phyloP scores from a whole-genome alignment of 2,329 filamentous ascomycete species.

The Pseudogymnoascus sp. region DNA sequence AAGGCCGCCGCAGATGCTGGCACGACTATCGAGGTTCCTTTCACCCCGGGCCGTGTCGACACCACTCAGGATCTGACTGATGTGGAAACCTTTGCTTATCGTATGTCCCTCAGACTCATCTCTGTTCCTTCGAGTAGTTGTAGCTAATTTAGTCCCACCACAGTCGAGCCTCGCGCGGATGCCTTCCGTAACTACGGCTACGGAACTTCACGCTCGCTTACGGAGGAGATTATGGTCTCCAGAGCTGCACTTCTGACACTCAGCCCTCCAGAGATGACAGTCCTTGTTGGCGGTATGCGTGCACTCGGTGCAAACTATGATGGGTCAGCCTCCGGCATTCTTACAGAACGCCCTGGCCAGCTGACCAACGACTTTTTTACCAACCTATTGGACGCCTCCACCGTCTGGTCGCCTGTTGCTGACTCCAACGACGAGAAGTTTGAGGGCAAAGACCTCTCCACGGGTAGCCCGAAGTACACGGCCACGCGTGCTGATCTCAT shows the following conservation, averaged over 20 bases:
- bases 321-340: conserved; percentile 45
- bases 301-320: conserved; percentile 50
- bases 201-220: conserved; percentile 41
- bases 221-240: conserved; percentile 51
- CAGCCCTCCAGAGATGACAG: conserved; percentile 48
- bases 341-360: conserved; percentile 47
- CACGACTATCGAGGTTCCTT: conserved; percentile 39
- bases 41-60: conserved; percentile 50
- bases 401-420: conserved; percentile 43
- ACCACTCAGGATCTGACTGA: conserved; percentile 51
- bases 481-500: conserved; percentile 50
- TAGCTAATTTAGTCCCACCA: neutral
- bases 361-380: conserved; percentile 56
- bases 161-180: conserved; percentile 44
- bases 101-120: neutral
- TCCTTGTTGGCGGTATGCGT: conserved; percentile 50
- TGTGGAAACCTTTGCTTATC: conserved; percentile 43
- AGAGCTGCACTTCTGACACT: conserved; percentile 49
- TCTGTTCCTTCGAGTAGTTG: neutral
- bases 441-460: conserved; percentile 48
- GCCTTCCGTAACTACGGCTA: conserved; percentile 55
- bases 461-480: conserved; percentile 48
- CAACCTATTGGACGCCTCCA: conserved; percentile 50
- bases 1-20: conserved; percentile 36
- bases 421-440: conserved; percentile 38